These are phyloP conservation scores for Salix dunnii DNA, from an alignment of 345 rosid species.

Conservation along the genomic window DNA sequence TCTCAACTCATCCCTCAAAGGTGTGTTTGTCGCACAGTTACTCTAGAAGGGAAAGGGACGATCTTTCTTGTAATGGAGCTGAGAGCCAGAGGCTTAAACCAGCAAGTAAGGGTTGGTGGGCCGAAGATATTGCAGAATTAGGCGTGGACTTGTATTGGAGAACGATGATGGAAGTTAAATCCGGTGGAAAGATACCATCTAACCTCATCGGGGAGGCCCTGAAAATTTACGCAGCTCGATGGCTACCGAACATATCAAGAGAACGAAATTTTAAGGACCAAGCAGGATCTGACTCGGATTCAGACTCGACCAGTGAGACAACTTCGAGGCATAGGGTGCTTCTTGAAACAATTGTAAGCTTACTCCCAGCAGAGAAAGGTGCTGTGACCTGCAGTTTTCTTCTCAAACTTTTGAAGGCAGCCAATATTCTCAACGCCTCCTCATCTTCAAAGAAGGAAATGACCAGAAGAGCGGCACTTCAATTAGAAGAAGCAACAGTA, in stretches of 20 bases:
- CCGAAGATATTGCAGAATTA: constrained; percentile 88
- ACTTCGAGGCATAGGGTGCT: constrained; percentile 65
- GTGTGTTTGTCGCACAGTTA: constrained; percentile 76
- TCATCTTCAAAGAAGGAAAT: constrained; percentile 69
- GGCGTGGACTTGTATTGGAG: constrained; percentile 91
- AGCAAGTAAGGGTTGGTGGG: constrained; percentile 82
- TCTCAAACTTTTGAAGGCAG: constrained; percentile 81
- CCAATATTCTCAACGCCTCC: constrained; percentile 68
- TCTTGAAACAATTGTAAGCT: constrained; percentile 78
- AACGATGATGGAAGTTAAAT: constrained; percentile 77
- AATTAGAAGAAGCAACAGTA: constrained; percentile 81
- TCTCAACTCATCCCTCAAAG: constrained; percentile 66
- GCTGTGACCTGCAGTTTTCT: constrained; percentile 79
- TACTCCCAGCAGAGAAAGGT: constrained; percentile 79
- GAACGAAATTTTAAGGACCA: constrained; percentile 32
- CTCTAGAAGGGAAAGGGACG: constrained; percentile 80
- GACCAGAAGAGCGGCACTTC: constrained; percentile 77
- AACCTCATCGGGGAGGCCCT: constrained; percentile 75
- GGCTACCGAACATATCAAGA: constrained; percentile 72
- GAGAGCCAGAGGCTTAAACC: constrained; percentile 54
- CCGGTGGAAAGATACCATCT: constrained; percentile 66
- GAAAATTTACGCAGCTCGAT: constrained; percentile 74
- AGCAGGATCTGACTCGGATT: constrained; percentile 57
- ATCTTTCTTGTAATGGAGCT: constrained; percentile 54
- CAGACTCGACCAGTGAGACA: constrained; percentile 51